A percentile compares a stretch with the other conserved stretches of the same genome.
phyloP scores from a whole-genome alignment of 2,329 filamentous ascomycete species.

The Microdochium nivale region DNA sequence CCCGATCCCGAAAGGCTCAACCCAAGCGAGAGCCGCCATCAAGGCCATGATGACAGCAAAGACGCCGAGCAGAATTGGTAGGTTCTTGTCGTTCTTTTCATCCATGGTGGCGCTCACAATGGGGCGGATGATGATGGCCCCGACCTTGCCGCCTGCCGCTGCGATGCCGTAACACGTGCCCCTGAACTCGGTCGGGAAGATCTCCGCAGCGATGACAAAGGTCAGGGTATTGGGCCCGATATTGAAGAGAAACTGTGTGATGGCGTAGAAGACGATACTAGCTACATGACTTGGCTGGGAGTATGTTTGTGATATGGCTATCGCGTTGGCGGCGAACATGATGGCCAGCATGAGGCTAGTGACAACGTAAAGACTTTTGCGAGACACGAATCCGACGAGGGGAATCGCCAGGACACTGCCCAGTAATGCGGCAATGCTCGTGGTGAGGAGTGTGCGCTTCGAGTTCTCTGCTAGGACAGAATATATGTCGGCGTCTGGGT shows the following conservation, averaged over 20 bases:
- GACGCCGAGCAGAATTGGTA: background rate
- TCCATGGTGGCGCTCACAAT: conserved; percentile 23
- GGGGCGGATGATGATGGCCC: conserved; percentile 40
- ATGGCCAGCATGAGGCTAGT: background rate
- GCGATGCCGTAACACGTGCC: conserved; percentile 52
- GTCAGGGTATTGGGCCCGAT: conserved; percentile 52
- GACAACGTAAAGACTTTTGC: background rate
- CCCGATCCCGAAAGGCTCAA: background rate
- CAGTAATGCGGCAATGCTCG: conserved; percentile 1
- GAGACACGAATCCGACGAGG: background rate
- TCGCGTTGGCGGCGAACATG: background rate
- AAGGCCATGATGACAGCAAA: background rate
- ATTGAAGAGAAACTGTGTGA: conserved; percentile 45
- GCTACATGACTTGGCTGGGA: background rate
- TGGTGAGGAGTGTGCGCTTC: conserved; percentile 3
- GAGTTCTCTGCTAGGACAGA: conserved; percentile 6
- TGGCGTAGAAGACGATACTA: conserved; percentile 37
- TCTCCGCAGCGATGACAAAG: conserved; percentile 52
- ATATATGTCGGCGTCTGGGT: conserved; percentile 10
- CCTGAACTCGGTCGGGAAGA: conserved; percentile 53
- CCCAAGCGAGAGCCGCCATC: background rate
- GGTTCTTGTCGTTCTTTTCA: background rate
- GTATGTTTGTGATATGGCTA: background rate
- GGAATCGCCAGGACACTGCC: conserved; percentile 1
- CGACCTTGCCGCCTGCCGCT: conserved; percentile 46